Percentiles rank a stretch among this genome's conserved stretches.
Evolutionary conservation across 2,329 filamentous ascomycete species (phyloP).

Genomic region (Aspergillus sp.): DNA sequence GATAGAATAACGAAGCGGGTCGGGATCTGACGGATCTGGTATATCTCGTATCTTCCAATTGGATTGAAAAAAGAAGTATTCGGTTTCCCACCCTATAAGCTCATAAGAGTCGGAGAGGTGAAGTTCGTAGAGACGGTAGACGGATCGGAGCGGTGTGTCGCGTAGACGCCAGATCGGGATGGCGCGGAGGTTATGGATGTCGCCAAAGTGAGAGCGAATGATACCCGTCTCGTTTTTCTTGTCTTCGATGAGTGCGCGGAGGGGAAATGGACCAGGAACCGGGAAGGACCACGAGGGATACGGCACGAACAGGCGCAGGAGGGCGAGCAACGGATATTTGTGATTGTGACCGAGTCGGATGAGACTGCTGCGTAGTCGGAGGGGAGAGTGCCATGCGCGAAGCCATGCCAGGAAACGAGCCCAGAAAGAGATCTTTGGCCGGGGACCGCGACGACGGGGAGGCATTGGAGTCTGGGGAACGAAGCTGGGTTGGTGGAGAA

Average conservation of each 20-base stretch:
- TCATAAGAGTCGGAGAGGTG: not conserved
- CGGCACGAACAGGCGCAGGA: conserved; percentile 30
- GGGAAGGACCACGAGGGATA: conserved; percentile 31
- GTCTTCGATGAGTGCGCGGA: conserved; percentile 20
- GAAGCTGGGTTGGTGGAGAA: not conserved
- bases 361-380: conserved; percentile 27
- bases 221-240: conserved; percentile 16
- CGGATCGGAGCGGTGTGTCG: conserved; percentile 8
- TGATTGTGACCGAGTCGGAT: conserved; percentile 27
- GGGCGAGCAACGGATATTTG: conserved; percentile 24
- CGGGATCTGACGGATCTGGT: conserved; percentile 7
- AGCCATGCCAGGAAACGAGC: conserved; percentile 21
- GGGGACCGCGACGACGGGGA: conserved; percentile 12
- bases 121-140: conserved; percentile 15
- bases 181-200: conserved; percentile 23
- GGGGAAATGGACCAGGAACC: conserved; percentile 27
- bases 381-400: conserved; percentile 24
- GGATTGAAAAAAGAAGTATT: conserved; percentile 13
- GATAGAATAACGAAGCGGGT: conserved; percentile 12
- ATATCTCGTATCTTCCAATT: conserved; percentile 8
- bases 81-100: conserved; percentile 9
- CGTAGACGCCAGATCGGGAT: conserved; percentile 16
- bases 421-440: conserved; percentile 21
- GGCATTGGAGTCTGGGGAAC: not conserved
- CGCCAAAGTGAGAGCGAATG: conserved; percentile 14